A percentile compares a stretch with the other conserved stretches of the same genome.
Evolutionary conservation across 495 filamentous ascomycete genomes (phyloP).

Genomic region (Aspergillus egyptiacus): DNA sequence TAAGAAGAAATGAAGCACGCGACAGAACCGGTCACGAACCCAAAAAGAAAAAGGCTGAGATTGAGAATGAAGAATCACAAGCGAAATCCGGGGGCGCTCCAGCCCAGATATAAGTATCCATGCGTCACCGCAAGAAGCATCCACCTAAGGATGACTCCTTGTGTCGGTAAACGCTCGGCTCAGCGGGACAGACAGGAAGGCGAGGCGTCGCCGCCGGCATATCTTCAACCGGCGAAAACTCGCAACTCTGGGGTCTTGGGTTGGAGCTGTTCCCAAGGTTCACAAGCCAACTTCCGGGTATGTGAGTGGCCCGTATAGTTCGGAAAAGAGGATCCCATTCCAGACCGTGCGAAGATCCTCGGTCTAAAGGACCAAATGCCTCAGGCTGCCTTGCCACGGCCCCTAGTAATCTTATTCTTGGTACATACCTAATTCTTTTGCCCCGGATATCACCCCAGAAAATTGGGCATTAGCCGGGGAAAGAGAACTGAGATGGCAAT

Average conservation of each 20-base stretch:
- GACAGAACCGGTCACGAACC: too few relatives aligned
- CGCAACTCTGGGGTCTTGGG: not conserved
- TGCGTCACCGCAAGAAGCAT: constrained; percentile 28
- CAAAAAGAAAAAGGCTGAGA: constrained; percentile 1
- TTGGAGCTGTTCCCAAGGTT: constrained; percentile 16
- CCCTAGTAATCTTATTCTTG: too few relatives aligned
- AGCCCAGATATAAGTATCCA: constrained; percentile 13
- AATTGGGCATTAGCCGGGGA: not conserved
- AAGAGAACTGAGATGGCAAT: too few relatives aligned
- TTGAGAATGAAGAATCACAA: constrained; percentile 27
- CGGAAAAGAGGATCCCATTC: constrained; percentile 44
- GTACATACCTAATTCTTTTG: not conserved
- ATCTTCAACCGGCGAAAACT: constrained; percentile 16
- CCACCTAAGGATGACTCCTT: constrained; percentile 10
- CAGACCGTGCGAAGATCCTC: constrained; percentile 33
- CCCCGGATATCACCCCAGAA: constrained; percentile 3
- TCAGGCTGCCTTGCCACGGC: constrained; percentile 2
- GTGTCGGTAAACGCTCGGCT: constrained; percentile 45
- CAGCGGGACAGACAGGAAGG: constrained; percentile 32
- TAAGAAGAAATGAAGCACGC: constrained; percentile 11
- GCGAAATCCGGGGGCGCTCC: constrained; percentile 34
- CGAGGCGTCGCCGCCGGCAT: constrained; percentile 13
- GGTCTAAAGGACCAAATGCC: constrained; percentile 35
- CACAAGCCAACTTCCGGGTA: constrained; percentile 27
- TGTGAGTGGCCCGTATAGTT: constrained; percentile 29